Percentiles rank a stretch among this genome's conserved stretches.
Conservation (phyloP, 129 eudicot species). For the Flaveria ramosissima region DNA sequence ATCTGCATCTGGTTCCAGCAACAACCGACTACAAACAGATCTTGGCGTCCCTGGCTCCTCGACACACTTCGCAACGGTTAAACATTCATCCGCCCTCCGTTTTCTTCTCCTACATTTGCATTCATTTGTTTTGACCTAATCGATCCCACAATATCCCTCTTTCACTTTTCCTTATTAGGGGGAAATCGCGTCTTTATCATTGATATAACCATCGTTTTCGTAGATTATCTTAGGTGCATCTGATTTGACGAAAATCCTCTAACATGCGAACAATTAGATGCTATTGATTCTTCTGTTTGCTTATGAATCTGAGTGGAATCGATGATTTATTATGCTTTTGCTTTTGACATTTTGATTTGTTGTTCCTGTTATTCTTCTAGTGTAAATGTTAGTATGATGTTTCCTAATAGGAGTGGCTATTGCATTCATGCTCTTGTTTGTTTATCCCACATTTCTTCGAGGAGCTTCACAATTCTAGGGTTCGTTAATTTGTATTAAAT, state of each 20-base stretch:
- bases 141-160: neutral
- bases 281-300: too few species aligned
- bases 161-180: neutral
- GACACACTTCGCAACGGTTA: slow-evolving; percentile 28
- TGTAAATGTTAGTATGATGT: too few species aligned
- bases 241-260: neutral
- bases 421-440: neutral
- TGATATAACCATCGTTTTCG: neutral
- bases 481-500: neutral
- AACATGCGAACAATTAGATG: neutral
- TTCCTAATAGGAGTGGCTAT: too few species aligned
- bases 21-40: slow-evolving; percentile 27
- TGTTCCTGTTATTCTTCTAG: too few species aligned
- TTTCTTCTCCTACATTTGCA: neutral
- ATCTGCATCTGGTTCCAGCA: slow-evolving; percentile 24
- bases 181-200: slow-evolving; percentile 12
- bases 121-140: slow-evolving; percentile 25
- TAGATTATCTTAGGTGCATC: neutral
- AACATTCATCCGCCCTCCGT: slow-evolving; percentile 1
- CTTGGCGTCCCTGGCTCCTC: slow-evolving; percentile 25
- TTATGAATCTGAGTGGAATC: too few species aligned
- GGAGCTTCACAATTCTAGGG: neutral
- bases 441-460: neutral
- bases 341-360: too few species aligned
- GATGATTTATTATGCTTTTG: too few species aligned